These are phyloP conservation scores for Phanerodontia chrysosporium DNA, from an alignment of 768 basidiomycete species.

Conservation along the genomic window DNA sequence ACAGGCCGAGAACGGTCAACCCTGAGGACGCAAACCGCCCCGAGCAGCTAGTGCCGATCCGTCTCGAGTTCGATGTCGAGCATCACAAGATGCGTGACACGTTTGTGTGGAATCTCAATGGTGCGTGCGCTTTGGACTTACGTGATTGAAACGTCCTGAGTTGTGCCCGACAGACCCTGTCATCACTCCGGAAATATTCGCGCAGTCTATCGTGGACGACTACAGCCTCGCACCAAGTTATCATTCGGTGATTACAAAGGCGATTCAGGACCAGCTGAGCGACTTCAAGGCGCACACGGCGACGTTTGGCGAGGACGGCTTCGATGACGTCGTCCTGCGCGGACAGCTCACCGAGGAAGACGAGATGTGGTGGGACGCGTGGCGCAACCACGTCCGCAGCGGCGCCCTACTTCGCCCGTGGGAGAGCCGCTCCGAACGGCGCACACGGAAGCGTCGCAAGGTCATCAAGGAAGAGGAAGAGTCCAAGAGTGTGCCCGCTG, in stretches of 20 bases:
- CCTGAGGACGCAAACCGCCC: conserved; percentile 53
- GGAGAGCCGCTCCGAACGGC: conserved; percentile 26
- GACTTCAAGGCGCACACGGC: conserved; percentile 71
- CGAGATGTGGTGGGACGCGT: conserved; percentile 65
- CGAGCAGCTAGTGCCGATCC: conserved; percentile 88
- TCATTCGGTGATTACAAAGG: conserved; percentile 64
- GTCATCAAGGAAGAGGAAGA: conserved; percentile 25
- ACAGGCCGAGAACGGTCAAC: conserved; percentile 58
- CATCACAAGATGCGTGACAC: conserved; percentile 93
- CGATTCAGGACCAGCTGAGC: conserved; percentile 84
- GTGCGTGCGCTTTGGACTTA: conserved; percentile 35
- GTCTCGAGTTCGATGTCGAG: conserved; percentile 96
- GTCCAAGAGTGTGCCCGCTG: neutral
- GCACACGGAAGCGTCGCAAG: conserved; percentile 41
- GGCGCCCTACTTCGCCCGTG: conserved; percentile 29
- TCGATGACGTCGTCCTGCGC: conserved; percentile 28
- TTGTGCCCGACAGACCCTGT: conserved; percentile 61
- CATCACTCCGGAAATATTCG: conserved; percentile 87
- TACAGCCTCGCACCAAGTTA: conserved; percentile 69
- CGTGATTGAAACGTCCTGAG: neutral
- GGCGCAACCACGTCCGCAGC: conserved; percentile 53
- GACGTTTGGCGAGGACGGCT: conserved; percentile 42
- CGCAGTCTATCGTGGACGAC: conserved; percentile 88
- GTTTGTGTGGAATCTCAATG: conserved; percentile 95
- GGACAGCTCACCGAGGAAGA: conserved; percentile 50